Evolutionary conservation across 371 early-diverging fungal species (phyloP).

Genomic region (Polyrhizophydium stewartii): DNA sequence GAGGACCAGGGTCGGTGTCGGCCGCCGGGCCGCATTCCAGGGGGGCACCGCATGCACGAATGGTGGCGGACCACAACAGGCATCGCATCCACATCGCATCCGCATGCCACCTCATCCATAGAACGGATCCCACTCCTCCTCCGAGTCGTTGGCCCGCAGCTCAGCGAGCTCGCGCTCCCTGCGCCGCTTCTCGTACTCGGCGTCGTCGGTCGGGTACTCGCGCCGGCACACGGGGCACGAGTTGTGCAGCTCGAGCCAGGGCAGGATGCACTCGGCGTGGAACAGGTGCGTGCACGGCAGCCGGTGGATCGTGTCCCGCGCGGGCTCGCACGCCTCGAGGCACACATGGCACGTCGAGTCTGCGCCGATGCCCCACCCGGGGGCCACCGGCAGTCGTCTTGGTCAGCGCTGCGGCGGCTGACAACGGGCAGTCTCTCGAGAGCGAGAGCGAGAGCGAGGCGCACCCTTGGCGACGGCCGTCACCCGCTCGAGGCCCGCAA

Average conservation of each 20-base stretch:
- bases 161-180: constrained; percentile 9
- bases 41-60: too few species aligned
- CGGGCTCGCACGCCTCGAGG: constrained; percentile 49
- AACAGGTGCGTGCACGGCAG: constrained; percentile 68
- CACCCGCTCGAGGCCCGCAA: constrained; percentile 38
- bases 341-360: constrained; percentile 61
- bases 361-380: too few species aligned
- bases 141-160: constrained; percentile 8
- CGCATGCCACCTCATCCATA: too few species aligned
- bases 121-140: constrained; percentile 24
- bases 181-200: constrained; percentile 50
- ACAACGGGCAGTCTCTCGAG: too few species aligned
- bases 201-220: constrained; percentile 67
- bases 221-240: constrained; percentile 66
- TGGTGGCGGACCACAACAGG: too few species aligned
- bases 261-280: constrained; percentile 59
- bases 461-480: constrained; percentile 29
- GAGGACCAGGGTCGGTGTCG: too few species aligned
- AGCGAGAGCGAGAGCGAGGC: too few species aligned
- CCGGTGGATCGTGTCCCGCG: constrained; percentile 37
- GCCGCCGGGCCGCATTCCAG: too few species aligned
- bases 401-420: too few species aligned
- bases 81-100: too few species aligned
- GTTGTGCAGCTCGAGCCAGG: constrained; percentile 69
- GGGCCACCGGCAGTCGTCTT: too few species aligned